Evolutionary conservation across 768 basidiomycete genomes (phyloP).

Genomic region (Exidia glandulosa): DNA sequence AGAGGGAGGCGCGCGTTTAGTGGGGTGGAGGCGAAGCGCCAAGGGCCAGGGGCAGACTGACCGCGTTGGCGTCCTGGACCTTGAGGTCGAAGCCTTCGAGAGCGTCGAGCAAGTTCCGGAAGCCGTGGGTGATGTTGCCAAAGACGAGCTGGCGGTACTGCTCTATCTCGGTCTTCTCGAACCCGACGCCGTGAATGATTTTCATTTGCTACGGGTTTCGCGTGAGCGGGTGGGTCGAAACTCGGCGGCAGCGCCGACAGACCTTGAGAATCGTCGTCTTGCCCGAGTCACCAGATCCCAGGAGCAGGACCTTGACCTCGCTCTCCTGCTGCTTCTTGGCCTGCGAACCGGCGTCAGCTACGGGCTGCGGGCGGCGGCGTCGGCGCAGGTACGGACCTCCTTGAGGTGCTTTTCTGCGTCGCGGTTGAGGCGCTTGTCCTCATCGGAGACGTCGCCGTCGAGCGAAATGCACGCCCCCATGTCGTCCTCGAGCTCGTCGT

Average conservation of each 20-base stretch:
- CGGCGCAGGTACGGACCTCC: slow-evolving; percentile 35
- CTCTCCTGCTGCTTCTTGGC: slow-evolving; percentile 58
- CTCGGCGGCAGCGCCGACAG: slow-evolving; percentile 2
- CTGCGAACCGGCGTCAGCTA: slow-evolving; percentile 24
- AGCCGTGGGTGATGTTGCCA: slow-evolving; percentile 80
- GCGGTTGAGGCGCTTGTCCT: slow-evolving; percentile 51
- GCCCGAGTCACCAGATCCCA: slow-evolving; percentile 89
- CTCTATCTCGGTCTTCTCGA: slow-evolving; percentile 74
- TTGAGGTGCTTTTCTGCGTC: slow-evolving; percentile 70
- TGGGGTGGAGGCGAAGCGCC: not conserved
- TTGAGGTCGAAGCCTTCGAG: slow-evolving; percentile 84
- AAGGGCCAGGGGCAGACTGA: slow-evolving; percentile 8
- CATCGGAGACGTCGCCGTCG: slow-evolving; percentile 50
- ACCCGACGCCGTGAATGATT: slow-evolving; percentile 81
- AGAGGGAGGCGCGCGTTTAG: not conserved
- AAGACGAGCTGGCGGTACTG: slow-evolving; percentile 86
- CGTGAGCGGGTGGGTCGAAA: not conserved
- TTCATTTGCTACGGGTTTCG: slow-evolving; percentile 73
- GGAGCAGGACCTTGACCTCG: slow-evolving; percentile 80
- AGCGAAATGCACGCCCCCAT: slow-evolving; percentile 78
- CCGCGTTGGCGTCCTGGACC: slow-evolving; percentile 47
- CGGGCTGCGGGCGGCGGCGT: not conserved
- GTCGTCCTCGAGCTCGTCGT: not conserved
- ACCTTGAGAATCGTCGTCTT: slow-evolving; percentile 90
- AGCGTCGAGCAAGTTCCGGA: slow-evolving; percentile 72